Evolutionary conservation across 2,329 filamentous ascomycete species (phyloP), one percentile per base, ranked within the genome.

Genomic region (Clathrospora elynae): DNA sequence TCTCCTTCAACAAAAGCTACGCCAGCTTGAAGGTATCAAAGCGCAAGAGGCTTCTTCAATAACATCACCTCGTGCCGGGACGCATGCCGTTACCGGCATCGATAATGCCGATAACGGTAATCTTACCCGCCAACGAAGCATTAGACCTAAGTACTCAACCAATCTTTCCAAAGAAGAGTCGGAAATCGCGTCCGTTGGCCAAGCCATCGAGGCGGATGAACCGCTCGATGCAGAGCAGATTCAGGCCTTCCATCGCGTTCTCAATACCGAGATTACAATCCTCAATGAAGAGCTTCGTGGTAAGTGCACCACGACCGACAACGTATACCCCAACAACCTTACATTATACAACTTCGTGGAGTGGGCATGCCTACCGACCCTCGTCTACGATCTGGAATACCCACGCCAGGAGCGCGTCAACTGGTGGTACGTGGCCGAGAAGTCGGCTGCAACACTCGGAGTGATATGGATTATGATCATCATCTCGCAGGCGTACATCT

Each of bases 331-430:
- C 0, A 74, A 79, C 34, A 91, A 90, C 59, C 73, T 91, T 24
- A 87, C 80, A 0, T 55, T 83, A 8, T 46, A 61, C 34, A 84
- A 87, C 60, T 84, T 87, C 54, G 81, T 83, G 60, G 85, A 88
- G 62, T 92, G 86, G 76, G 84, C 87, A 35, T 79, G 84, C 29
- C 75, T 91, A 7, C 88, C 88, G 3, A 91, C 87, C 0, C 73
- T 90, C 4, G 85, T 90, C 10, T 92, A 91, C 65, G 88, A 92
- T 64, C 78, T 88, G 30, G 84, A 88, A 57, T 91, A 91, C 59
- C 87, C 88, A 2, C 79, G 86, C n/a, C 78, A 80, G 29, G 80
- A 87, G 12, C 74, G 68, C 4, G 86, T 88, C 52, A 83, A 87
- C 67, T 90, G 86, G 86, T 75, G 73, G 53, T 91, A 91, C 59